These are phyloP conservation scores for Ascochyta viciae-villosae DNA, from an alignment of 2,329 filamentous ascomycete species.

Conservation along the genomic window DNA sequence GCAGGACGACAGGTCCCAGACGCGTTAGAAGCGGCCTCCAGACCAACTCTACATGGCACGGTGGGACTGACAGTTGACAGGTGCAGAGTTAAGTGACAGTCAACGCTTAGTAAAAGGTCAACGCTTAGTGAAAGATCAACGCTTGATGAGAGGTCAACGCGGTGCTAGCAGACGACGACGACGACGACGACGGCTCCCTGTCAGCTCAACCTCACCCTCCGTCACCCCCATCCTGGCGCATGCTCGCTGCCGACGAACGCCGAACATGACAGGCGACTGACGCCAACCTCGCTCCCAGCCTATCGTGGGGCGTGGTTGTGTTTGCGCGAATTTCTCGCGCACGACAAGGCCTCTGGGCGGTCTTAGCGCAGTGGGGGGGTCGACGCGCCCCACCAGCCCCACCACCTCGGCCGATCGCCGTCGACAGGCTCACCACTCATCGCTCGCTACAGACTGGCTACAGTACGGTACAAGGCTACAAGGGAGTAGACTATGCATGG, in stretches of 20 bases:
- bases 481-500: too few species aligned
- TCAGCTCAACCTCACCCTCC: background rate
- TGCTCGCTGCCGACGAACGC: slow-evolving; percentile 6
- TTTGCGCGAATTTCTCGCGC: slow-evolving; percentile 21
- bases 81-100: slow-evolving; percentile 9
- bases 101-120: background rate
- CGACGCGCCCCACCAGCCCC: slow-evolving; percentile 11
- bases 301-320: slow-evolving; percentile 1
- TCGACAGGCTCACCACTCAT: background rate
- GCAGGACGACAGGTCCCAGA: background rate
- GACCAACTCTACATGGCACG: background rate
- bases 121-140: background rate
- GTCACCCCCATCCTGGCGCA: background rate
- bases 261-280: background rate
- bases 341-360: background rate
- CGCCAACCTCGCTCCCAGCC: background rate
- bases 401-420: slow-evolving; percentile 20
- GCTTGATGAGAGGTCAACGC: background rate
- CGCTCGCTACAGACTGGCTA: slow-evolving; percentile 8
- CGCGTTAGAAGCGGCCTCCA: slow-evolving; percentile 1
- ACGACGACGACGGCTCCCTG: background rate
- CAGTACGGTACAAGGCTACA: too few species aligned
- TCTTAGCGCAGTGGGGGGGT: slow-evolving; percentile 1
- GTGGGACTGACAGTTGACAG: slow-evolving; percentile 6
- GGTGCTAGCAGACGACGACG: background rate